Evolutionary conservation across 148 eudicot genomes (phyloP), one percentile per base, ranked within the genome.

Genomic region (Chenopodium quinoa): DNA sequence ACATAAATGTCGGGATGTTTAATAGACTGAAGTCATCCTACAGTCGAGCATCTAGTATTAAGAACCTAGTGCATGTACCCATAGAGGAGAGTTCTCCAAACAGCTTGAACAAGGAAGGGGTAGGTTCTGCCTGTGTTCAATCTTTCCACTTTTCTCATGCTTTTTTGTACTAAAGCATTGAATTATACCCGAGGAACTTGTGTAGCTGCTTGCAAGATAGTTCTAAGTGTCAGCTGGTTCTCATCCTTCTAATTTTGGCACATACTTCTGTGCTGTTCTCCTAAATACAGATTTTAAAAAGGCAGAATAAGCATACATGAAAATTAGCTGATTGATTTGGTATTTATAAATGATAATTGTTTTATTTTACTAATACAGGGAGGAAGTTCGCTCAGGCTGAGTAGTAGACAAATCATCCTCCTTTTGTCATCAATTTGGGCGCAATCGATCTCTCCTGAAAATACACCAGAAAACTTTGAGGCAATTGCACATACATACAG

Each of bases 401-500:
- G 97, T 75, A 91, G 90, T 87, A 90, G 90, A 78, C 99, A 97
- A 86, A 97, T 97, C 73, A 87, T 84, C 75, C 91, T 94, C 52
- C 90, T 97, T 70, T 91, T 97, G 72, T 94, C 99, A 66, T 97
- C 99, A 67, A 88, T 97, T 81, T 97, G 98, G 98, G 91, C 87
- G 27, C 99, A 97, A 85, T 90, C 96, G 73, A 88, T 94, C 73
- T 94, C 94, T 31, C 88, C 97, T 34, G 91, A 80, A 85, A 97
- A 94, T 88, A 75, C 79, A 78, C 99, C 99, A 63, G 91, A 89
- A 86, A 93, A 94, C 75, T 97, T 86, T 86, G 99, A 93, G 90
- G 99, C 99, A 70, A 92, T 97, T 79, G 93, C 99, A 78, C 99
- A 97, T 86, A 92, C 99, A 25, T 97, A 91, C 92, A 94, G 99